Percentiles rank a stretch among this genome's conserved stretches.
These are phyloP conservation scores for Nitzschia inconspicua DNA, from an alignment of 108 stramenopile genomes.

Conservation along the genomic window DNA sequence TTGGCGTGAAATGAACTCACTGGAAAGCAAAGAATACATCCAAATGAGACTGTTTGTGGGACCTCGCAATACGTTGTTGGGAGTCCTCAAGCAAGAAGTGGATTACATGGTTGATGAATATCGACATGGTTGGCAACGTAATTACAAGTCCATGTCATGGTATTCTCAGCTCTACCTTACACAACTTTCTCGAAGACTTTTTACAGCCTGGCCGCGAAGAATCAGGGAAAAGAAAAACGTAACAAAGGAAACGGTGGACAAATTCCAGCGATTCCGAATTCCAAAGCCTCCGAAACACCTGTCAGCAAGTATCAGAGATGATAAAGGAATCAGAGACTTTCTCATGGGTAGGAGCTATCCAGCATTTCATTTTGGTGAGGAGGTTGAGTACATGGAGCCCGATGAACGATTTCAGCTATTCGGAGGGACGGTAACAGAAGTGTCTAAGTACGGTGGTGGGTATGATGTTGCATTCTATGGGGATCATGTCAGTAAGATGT, in stretches of 20 bases:
- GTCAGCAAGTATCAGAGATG: too few species aligned
- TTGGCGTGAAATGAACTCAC: slow-evolving; percentile 31
- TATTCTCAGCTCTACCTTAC: slow-evolving; percentile 15
- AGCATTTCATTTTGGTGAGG: background rate
- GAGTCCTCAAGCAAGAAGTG: slow-evolving; percentile 14
- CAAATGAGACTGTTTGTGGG: slow-evolving; percentile 14
- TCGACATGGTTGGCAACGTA: slow-evolving; percentile 35
- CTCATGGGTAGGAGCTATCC: background rate
- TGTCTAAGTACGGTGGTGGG: background rate
- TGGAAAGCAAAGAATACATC: slow-evolving; percentile 15
- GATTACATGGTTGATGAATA: slow-evolving; percentile 24
- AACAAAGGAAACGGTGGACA: background rate
- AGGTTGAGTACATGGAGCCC: background rate
- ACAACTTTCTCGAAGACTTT: slow-evolving; percentile 1
- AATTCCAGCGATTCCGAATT: background rate
- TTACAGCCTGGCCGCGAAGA: background rate
- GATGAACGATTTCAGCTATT: background rate
- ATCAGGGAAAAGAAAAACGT: background rate
- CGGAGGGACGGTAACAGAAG: background rate
- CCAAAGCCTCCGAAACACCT: background rate
- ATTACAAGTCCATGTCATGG: slow-evolving; percentile 8
- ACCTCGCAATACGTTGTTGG: background rate
- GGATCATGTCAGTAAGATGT: slow-evolving; percentile 4
- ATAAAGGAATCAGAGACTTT: background rate
- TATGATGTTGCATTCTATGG: slow-evolving; percentile 27